Evolutionary conservation across 805 yeast species (phyloP).

Genomic region (Wickerhamiella occidentalis): DNA sequence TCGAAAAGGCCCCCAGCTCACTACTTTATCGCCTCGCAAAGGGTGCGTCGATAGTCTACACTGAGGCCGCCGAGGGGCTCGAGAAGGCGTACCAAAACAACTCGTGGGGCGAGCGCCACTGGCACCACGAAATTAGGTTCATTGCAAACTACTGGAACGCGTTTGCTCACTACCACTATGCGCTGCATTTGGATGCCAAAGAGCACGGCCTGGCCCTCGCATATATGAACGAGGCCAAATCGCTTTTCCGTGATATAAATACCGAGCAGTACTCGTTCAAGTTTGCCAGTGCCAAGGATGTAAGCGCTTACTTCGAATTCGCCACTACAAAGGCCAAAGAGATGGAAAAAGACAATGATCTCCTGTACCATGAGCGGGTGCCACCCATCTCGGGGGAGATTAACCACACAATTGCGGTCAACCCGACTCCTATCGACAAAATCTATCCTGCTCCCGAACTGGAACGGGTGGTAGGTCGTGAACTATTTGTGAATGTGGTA

Average conservation of each 20-base stretch:
- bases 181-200: slow-evolving; percentile 40
- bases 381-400: slow-evolving; percentile 59
- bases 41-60: slow-evolving; percentile 46
- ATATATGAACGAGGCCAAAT: slow-evolving; percentile 38
- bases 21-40: slow-evolving; percentile 66
- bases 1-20: slow-evolving; percentile 44
- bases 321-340: slow-evolving; percentile 15
- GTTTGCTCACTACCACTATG: slow-evolving; percentile 48
- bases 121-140: slow-evolving; percentile 44
- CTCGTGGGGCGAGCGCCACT: slow-evolving; percentile 32
- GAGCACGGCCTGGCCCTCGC: slow-evolving; percentile 69
- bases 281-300: slow-evolving; percentile 9
- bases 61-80: slow-evolving; percentile 37
- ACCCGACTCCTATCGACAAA: slow-evolving; percentile 39
- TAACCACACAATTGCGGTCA: slow-evolving; percentile 57
- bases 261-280: not conserved
- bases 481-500: slow-evolving; percentile 64
- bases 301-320: slow-evolving; percentile 5
- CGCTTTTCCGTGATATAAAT: slow-evolving; percentile 14
- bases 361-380: slow-evolving; percentile 67
- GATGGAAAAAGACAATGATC: slow-evolving; percentile 74
- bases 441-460: slow-evolving; percentile 33
- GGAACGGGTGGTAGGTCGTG: slow-evolving; percentile 38
- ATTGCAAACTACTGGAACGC: slow-evolving; percentile 47
- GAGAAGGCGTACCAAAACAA: slow-evolving; percentile 22